Evolutionary conservation across 345 rosid species (phyloP).

Genomic region (Murraya koenigii): DNA sequence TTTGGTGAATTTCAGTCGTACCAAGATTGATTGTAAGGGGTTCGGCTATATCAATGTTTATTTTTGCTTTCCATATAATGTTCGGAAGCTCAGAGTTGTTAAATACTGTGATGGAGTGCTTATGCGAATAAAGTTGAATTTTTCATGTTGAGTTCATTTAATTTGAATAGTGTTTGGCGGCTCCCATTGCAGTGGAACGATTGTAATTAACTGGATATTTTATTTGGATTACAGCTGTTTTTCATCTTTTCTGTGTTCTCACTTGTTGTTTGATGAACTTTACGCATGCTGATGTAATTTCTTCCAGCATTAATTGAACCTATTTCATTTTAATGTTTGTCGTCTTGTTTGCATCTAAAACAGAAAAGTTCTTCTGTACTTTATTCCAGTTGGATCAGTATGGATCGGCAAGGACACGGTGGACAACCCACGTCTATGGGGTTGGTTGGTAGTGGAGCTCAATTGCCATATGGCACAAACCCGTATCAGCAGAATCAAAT

Average conservation of each 20-base stretch:
- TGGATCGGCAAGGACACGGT: slow-evolving; percentile 84
- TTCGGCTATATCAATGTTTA: background rate
- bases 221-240: background rate
- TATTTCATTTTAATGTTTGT: background rate
- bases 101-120: background rate
- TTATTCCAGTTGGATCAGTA: slow-evolving; percentile 28
- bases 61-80: background rate
- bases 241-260: background rate
- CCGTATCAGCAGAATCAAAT: slow-evolving; percentile 62
- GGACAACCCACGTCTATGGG: slow-evolving; percentile 67
- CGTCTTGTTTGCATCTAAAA: slow-evolving; percentile 11
- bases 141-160: background rate
- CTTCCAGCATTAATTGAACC: background rate
- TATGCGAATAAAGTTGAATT: background rate
- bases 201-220: background rate
- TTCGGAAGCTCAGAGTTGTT: background rate
- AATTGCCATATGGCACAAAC: slow-evolving; percentile 52
- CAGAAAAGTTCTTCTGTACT: slow-evolving; percentile 10
- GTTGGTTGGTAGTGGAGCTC: slow-evolving; percentile 36
- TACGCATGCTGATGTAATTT: background rate
- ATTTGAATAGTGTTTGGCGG: background rate
- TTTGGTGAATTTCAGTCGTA: background rate
- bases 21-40: background rate
- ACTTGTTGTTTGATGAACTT: background rate
- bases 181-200: background rate